Evolutionary conservation across 202 grass and related monocot species (phyloP).

Genomic region (Saccharum hybrid): DNA sequence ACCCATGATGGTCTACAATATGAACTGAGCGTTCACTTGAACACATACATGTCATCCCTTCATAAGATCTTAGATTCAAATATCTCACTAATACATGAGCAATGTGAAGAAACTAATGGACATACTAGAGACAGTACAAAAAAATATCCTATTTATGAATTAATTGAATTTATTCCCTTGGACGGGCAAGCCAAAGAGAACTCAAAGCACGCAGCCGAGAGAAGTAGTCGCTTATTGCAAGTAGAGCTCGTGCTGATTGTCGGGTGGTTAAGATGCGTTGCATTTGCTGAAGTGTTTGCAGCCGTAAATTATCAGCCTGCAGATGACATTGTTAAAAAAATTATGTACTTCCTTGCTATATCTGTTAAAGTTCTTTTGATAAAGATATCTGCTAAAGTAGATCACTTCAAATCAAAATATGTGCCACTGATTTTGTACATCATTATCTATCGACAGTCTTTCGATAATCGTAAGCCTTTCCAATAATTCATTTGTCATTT

Average conservation of each 20-base stretch:
- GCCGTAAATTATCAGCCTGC: conserved; percentile 88
- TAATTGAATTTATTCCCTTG: conserved; percentile 66
- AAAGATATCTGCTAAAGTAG: background rate
- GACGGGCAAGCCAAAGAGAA: conserved; percentile 87
- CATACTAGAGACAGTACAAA: conserved; percentile 38
- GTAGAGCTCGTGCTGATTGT: conserved; percentile 81
- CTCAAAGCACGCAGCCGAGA: conserved; percentile 77
- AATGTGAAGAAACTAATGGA: conserved; percentile 44
- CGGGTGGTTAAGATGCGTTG: conserved; percentile 87
- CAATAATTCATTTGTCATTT: conserved; percentile 6
- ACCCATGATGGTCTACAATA: conserved; percentile 40
- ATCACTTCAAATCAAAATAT: conserved; percentile 1
- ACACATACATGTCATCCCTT: conserved; percentile 22
- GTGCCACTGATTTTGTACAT: background rate
- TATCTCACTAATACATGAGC: conserved; percentile 35
- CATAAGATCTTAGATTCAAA: conserved; percentile 22
- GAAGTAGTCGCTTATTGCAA: conserved; percentile 88
- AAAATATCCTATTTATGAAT: conserved; percentile 48
- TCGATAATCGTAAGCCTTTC: background rate
- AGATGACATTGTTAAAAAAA: conserved; percentile 44
- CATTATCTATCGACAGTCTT: conserved; percentile 6
- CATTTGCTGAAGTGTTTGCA: conserved; percentile 92
- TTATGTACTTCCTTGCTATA: conserved; percentile 14
- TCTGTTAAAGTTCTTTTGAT: background rate
- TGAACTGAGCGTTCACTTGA: conserved; percentile 31